Evolutionary conservation across 2,329 filamentous ascomycete genomes (phyloP).

Genomic region (Sclerotinia trifoliorum): DNA sequence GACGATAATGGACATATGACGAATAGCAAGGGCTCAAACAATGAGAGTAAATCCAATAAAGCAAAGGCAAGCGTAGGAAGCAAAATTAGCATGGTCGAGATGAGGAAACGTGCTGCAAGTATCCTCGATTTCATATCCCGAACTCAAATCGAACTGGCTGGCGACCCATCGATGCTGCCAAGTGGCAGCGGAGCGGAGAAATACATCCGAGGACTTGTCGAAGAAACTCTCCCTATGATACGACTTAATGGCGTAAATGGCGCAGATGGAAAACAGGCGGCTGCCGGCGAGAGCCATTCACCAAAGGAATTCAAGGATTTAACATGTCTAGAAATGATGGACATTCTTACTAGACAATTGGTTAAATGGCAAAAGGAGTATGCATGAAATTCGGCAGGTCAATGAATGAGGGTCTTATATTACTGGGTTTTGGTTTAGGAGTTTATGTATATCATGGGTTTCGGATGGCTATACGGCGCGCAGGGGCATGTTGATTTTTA

Average conservation of each 20-base stretch:
- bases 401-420: neutral
- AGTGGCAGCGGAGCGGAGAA: slow-evolving; percentile 43
- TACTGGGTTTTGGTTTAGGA: slow-evolving; percentile 11
- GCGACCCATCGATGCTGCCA: slow-evolving; percentile 49
- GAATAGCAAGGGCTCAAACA: slow-evolving; percentile 41
- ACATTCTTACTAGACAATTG: slow-evolving; percentile 43
- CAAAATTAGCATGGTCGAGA: slow-evolving; percentile 82
- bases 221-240: slow-evolving; percentile 39
- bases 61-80: slow-evolving; percentile 44
- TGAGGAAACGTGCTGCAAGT: slow-evolving; percentile 77
- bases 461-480: slow-evolving; percentile 19
- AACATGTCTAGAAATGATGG: slow-evolving; percentile 47
- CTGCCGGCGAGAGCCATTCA: slow-evolving; percentile 28
- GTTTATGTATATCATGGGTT: slow-evolving; percentile 23
- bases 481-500: slow-evolving; percentile 22
- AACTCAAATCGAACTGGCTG: slow-evolving; percentile 83
- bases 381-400: slow-evolving; percentile 26
- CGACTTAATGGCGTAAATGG: slow-evolving; percentile 43
- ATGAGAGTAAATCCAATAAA: slow-evolving; percentile 38
- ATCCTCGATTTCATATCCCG: slow-evolving; percentile 89
- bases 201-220: slow-evolving; percentile 39
- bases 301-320: slow-evolving; percentile 68
- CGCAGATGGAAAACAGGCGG: slow-evolving; percentile 40
- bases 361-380: slow-evolving; percentile 42
- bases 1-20: slow-evolving; percentile 53